These are phyloP conservation scores for Cystofilobasidium bisporidii DNA, from an alignment of 768 basidiomycete genomes.

Conservation along the genomic window DNA sequence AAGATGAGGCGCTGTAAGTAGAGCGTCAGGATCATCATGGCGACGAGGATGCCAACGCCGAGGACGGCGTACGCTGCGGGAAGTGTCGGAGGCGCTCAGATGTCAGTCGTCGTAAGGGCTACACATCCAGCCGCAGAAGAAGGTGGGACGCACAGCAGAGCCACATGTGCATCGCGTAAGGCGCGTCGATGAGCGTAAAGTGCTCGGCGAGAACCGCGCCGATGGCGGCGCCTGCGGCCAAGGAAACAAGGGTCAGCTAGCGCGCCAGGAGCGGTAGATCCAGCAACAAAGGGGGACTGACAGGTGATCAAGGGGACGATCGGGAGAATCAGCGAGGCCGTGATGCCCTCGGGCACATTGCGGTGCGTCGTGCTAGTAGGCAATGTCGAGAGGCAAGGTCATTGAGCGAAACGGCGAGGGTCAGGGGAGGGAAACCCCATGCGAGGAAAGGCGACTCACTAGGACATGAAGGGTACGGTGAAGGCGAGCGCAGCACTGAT, in stretches of 20 bases:
- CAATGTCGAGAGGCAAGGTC: too few relatives aligned
- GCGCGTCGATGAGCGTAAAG: slow-evolving; percentile 15
- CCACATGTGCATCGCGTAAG: slow-evolving; percentile 27
- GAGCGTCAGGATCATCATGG: slow-evolving; percentile 27
- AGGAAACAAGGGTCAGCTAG: too few relatives aligned
- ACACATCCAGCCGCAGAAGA: neutral
- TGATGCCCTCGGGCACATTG: slow-evolving; percentile 27
- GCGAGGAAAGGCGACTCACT: neutral
- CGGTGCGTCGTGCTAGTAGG: slow-evolving; percentile 30
- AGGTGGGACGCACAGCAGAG: slow-evolving; percentile 12
- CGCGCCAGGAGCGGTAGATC: neutral
- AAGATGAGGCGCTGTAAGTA: slow-evolving; percentile 29
- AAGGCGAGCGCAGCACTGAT: slow-evolving; percentile 18
- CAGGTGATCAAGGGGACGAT: slow-evolving; percentile 29
- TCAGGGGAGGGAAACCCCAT: too few relatives aligned
- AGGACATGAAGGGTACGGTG: slow-evolving; percentile 27
- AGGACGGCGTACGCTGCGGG: slow-evolving; percentile 15
- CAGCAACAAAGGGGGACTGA: neutral
- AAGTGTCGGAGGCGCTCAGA: too few relatives aligned
- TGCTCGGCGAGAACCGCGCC: slow-evolving; percentile 27
- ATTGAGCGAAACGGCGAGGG: too few relatives aligned
- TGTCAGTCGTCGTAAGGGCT: too few relatives aligned
- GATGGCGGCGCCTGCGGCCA: slow-evolving; percentile 26
- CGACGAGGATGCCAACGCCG: slow-evolving; percentile 20
- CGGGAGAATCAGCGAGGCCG: slow-evolving; percentile 26